Evolutionary conservation across 2,329 filamentous ascomycete species (phyloP).

Genomic region (Sclerotinia minor): DNA sequence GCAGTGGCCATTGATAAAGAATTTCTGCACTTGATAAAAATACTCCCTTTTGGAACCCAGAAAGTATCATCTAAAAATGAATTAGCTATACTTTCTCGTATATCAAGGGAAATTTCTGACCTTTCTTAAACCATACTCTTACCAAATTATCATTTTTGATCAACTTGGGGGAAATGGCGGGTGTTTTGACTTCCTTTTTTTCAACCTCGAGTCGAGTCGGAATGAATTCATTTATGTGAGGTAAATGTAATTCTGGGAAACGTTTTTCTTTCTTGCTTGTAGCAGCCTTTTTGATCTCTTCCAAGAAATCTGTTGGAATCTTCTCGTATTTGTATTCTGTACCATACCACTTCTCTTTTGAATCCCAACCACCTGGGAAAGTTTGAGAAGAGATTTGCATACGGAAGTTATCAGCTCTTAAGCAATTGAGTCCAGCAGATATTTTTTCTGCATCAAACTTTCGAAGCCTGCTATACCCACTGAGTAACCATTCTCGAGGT

Average conservation of each 20-base stretch:
- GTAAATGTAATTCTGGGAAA: conserved; percentile 74
- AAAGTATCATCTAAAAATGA: conserved; percentile 75
- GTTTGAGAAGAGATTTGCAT: conserved; percentile 80
- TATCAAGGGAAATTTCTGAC: background rate
- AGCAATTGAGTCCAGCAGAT: conserved; percentile 66
- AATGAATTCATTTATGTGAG: conserved; percentile 93
- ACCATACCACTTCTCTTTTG: conserved; percentile 96
- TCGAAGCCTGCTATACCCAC: conserved; percentile 69
- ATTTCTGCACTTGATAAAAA: conserved; percentile 78
- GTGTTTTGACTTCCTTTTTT: conserved; percentile 82
- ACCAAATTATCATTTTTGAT: conserved; percentile 80
- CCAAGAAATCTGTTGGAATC: conserved; percentile 73
- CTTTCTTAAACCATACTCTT: conserved; percentile 93
- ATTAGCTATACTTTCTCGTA: background rate
- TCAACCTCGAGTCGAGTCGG: conserved; percentile 91
- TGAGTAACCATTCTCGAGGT: conserved; percentile 84
- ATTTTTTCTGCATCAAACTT: conserved; percentile 81
- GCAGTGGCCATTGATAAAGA: conserved; percentile 78
- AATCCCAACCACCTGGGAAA: conserved; percentile 79
- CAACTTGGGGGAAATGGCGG: conserved; percentile 72
- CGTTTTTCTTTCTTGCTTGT: conserved; percentile 58
- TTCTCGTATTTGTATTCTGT: conserved; percentile 87
- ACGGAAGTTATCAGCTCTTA: conserved; percentile 87
- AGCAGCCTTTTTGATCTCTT: conserved; percentile 65
- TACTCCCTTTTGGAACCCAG: conserved; percentile 92